Evolutionary conservation across 106 monocot species (phyloP), one percentile per base, ranked within the genome.

Genomic region (Phalaenopsis aphrodite): DNA sequence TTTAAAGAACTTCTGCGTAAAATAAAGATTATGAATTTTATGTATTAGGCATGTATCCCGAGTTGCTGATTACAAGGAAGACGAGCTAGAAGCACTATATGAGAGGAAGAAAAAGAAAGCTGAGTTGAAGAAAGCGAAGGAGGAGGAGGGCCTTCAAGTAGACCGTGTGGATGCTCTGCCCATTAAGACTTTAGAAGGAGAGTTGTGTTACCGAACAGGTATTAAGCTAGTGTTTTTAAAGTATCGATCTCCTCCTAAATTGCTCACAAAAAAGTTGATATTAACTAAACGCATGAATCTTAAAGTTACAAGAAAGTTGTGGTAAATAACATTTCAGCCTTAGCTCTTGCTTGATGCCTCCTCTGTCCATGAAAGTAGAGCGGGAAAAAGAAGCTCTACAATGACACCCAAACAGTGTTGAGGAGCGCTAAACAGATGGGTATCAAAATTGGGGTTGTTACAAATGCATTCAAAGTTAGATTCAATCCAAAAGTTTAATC

Each of bases 141-240:
- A 88, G 78, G 88, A 83, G 36, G 81, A 84, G 3, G 81, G 80
- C 49, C 42, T 89, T 81, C 83, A 88, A 57, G 89, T 94, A 15
- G 94, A 94, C 75, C 92, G 84, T 16, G 91, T 92, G 49, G 92
- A 98, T 83, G 98, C 92, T 18, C 91, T 99, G 79, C 99, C 99
- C 15, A 84, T 95, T 41, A 99, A 93, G 80, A 93, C 94, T 56
- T 81, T 95, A 69, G 88, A 93, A 64, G 91, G 92, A 81, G 76
- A 90, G 46, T 77, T 89, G 81, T 71, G 87, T 41, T 96, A 91
- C 58, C 82, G 87, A 82, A 87, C 81, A 56, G 88, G 90, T 93
- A 76, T 23, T 24, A 47, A 76, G 49, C 76, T 4, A 68, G 73
- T 67, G 39, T 42, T 17, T 56, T 69, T 38, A 39, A 69, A 15